Base-by-base conservation (phyloP, 306 rosid species). In the Cicer yamashitae region DNA sequence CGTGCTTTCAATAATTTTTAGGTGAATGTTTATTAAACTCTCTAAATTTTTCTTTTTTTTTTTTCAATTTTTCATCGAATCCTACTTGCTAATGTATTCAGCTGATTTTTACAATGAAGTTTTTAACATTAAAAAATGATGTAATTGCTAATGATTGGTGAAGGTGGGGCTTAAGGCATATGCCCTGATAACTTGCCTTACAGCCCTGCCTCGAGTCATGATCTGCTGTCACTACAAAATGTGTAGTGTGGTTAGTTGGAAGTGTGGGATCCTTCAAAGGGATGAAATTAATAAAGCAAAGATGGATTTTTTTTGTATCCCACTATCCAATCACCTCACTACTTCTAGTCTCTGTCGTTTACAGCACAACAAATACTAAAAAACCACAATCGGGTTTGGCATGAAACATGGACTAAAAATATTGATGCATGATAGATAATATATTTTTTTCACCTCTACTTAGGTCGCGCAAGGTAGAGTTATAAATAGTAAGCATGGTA, bases 181-280 rank as follows among this genome's bases (percentile, higher is more conserved):
- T 6, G 45, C 45, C 45, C 44, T 40, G 6, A 40, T 40, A 6
- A 40, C 7, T 40, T 40, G 44, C 44, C 44, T 40, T 40, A 40
- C 7, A 40, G 1, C 1, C 44, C 7, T 6, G 8, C 45, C 45
- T 6, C 9, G 17, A 59, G 43, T n/a, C 67, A 44, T 73, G 48
- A 12, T 61, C 52, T 10, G 75, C 37, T 17, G 79, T 79, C 80
- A 84, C 91, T 79, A 73, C 79, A 4, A 79, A 3, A 17, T 10
- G 44, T 39, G 44, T 76, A 67, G 64, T 46, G 88, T 71, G 79
- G 81, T 69, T 73, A 7, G 82, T 69, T 81, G 65, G 20, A 39
- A 43, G 11, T 45, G 70, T 70, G 69, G 83, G 87, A 56, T 37
- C 74, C 73, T 5, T 37, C 25, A 30, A 30, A 14, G 13, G 14